Percentiles rank a stretch among this genome's conserved stretches.
phyloP scores from a whole-genome alignment of 805 yeast species.

The Ogataea minuta region DNA sequence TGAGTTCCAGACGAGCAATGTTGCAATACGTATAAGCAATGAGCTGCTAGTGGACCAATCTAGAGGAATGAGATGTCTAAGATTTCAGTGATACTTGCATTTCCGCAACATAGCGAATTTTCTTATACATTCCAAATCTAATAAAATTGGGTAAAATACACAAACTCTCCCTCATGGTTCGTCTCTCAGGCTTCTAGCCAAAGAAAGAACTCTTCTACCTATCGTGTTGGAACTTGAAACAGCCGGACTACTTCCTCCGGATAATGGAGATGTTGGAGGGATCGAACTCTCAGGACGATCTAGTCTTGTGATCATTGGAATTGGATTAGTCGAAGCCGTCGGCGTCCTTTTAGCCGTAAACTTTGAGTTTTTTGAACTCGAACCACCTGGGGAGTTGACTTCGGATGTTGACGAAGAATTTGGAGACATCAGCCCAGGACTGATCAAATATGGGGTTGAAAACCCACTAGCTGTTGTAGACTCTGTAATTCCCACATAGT shows the following conservation, averaged over 20 bases:
- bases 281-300: constrained; percentile 19
- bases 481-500: constrained; percentile 35
- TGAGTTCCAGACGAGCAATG: no score
- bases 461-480: constrained; percentile 43
- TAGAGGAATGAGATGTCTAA: no score
- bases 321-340: constrained; percentile 27
- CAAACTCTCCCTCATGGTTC: background rate
- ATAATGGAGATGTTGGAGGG: constrained; percentile 10
- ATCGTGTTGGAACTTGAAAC: constrained; percentile 19
- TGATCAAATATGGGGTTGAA: constrained; percentile 65
- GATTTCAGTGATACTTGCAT: no score
- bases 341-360: constrained; percentile 20
- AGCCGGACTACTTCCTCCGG: constrained; percentile 12
- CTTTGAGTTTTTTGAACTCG: constrained; percentile 7
- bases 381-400: constrained; percentile 13
- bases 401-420: constrained; percentile 30
- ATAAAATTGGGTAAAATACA: background rate
- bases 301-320: constrained; percentile 32
- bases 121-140: no score
- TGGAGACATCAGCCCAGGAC: constrained; percentile 61
- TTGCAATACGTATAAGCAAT: no score
- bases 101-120: no score
- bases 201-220: constrained; percentile 29
- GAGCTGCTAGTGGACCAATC: no score
- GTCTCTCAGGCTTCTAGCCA: constrained; percentile 23